phyloP scores from a whole-genome alignment of 192 early-diverging fungal species.

The Coemansia aciculifera region DNA sequence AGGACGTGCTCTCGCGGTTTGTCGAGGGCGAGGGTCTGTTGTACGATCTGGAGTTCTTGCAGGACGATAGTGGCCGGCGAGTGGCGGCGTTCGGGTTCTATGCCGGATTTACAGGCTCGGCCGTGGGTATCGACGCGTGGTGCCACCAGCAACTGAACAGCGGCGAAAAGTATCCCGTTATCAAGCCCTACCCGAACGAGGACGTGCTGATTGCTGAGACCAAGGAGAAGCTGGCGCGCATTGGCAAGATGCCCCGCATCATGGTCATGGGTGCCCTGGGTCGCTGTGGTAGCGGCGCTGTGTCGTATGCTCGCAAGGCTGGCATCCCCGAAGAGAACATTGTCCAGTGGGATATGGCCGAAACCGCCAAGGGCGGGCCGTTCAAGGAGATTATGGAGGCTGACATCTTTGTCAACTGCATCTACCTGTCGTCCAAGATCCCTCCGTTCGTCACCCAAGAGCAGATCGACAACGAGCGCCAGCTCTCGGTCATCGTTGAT shows the following conservation, averaged over 20 bases:
- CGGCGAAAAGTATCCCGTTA: conserved; percentile 64
- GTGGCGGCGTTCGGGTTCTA: conserved; percentile 97
- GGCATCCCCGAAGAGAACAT: conserved; percentile 87
- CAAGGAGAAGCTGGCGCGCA: conserved; percentile 60
- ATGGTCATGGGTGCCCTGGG: conserved; percentile 99
- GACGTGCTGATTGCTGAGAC: conserved; percentile 71
- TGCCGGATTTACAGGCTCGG: conserved; percentile 93
- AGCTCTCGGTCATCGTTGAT: conserved; percentile 84
- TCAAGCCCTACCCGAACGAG: conserved; percentile 86
- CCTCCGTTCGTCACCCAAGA: conserved; percentile 91
- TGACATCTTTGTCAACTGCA: conserved; percentile 99
- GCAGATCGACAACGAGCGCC: conserved; percentile 69
- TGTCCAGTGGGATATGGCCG: conserved; percentile 92
- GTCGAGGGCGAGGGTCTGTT: conserved; percentile 81
- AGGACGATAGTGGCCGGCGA: conserved; percentile 77
- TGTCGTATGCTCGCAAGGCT: conserved; percentile 76
- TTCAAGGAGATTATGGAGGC: conserved; percentile 84
- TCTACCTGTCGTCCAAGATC: conserved; percentile 90
- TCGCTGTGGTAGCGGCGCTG: conserved; percentile 89
- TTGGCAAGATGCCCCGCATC: conserved; percentile 69
- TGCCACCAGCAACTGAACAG: conserved; percentile 68
- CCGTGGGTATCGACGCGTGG: conserved; percentile 92
- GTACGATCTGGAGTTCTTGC: conserved; percentile 94
- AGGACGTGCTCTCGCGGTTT: conserved; percentile 83
- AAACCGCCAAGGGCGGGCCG: conserved; percentile 90